Conservation (phyloP, 2,329 filamentous ascomycete genomes). For the Apiospora malaysiana region DNA sequence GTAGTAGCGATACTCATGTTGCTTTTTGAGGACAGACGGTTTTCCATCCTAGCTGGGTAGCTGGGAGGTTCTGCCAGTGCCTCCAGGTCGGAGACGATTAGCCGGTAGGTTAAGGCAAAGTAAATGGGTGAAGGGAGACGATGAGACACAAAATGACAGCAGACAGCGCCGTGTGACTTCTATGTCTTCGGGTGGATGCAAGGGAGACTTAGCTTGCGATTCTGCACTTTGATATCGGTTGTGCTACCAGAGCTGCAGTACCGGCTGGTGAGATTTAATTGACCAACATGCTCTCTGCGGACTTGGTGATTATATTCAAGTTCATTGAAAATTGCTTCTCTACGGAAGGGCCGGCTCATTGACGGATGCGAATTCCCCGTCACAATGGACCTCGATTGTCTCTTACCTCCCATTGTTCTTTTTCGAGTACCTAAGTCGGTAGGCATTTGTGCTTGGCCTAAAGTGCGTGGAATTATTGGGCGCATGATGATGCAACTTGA, state of each 20-base stretch:
- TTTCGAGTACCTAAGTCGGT: background rate
- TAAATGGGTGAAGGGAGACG: background rate
- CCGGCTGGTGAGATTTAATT: background rate
- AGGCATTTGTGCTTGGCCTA: background rate
- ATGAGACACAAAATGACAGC: background rate
- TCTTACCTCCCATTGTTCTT: background rate
- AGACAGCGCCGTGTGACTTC: background rate
- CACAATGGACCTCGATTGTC: background rate
- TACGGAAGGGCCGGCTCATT: background rate
- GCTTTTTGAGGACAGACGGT: constrained; percentile 7
- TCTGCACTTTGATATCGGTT: background rate
- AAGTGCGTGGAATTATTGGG: background rate
- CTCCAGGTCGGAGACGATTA: background rate
- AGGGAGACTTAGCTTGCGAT: constrained; percentile 13
- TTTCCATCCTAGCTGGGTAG: background rate
- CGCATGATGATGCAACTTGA: constrained; percentile 1
- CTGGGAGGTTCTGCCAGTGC: background rate
- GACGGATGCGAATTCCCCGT: background rate
- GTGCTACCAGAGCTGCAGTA: background rate
- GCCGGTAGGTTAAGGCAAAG: background rate
- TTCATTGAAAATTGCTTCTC: background rate
- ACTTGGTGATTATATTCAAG: background rate
- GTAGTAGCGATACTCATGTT: background rate
- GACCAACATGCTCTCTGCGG: background rate
- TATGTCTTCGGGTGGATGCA: background rate